These are phyloP conservation scores for Mucor sp. DNA, from an alignment of 371 early-diverging fungal species.

Conservation along the genomic window DNA sequence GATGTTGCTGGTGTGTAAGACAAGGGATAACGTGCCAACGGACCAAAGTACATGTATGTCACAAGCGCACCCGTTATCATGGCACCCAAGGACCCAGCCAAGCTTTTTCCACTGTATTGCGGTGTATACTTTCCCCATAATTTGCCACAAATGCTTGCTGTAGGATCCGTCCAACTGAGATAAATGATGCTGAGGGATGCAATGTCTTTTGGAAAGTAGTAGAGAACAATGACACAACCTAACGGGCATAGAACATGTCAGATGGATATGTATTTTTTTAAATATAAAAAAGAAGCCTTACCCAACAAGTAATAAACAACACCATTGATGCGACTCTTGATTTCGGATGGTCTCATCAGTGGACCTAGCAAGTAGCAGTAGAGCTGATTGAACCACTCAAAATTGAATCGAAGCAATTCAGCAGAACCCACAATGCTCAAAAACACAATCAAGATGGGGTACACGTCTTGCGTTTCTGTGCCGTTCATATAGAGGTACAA, in stretches of 20 bases:
- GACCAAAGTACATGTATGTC: conserved; percentile 44
- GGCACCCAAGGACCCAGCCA: conserved; percentile 56
- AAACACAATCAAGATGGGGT: conserved; percentile 32
- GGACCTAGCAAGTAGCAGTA: conserved; percentile 51
- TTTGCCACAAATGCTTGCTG: conserved; percentile 53
- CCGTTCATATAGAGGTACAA: conserved; percentile 39
- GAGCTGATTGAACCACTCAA: conserved; percentile 44
- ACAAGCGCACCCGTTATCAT: conserved; percentile 40
- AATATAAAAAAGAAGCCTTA: conserved; percentile 11
- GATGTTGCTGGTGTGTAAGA: conserved; percentile 24
- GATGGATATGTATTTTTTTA: not conserved
- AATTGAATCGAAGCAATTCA: conserved; percentile 50
- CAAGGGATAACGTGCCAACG: conserved; percentile 13
- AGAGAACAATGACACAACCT: conserved; percentile 49
- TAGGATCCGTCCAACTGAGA: conserved; percentile 59
- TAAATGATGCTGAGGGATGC: conserved; percentile 58
- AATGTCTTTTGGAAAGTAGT: conserved; percentile 48
- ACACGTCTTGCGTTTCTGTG: conserved; percentile 30
- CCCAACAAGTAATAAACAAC: conserved; percentile 56
- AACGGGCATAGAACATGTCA: not conserved
- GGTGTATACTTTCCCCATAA: conserved; percentile 55
- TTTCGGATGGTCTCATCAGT: conserved; percentile 54
- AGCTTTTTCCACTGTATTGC: conserved; percentile 46
- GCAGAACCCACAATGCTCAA: conserved; percentile 35
- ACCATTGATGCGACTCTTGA: conserved; percentile 45